Conservation (phyloP, 768 basidiomycete species). For the Mycena venus region DNA sequence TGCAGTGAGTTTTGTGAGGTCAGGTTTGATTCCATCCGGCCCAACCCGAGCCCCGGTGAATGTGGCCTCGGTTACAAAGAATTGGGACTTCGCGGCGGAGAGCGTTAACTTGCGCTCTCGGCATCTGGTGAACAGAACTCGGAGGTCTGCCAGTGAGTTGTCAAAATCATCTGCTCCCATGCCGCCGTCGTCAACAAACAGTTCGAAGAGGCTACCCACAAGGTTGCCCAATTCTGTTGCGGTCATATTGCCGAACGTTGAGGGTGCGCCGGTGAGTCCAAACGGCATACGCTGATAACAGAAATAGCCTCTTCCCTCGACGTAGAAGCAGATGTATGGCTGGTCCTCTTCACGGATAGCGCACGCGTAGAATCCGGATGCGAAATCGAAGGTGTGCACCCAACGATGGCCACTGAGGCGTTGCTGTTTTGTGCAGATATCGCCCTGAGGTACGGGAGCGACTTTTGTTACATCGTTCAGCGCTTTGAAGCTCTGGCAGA, state of each 20-base stretch:
- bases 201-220: slow-evolving; percentile 24
- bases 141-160: neutral
- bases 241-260: slow-evolving; percentile 48
- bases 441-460: slow-evolving; percentile 49
- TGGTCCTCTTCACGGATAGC: slow-evolving; percentile 34
- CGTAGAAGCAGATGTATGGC: slow-evolving; percentile 52
- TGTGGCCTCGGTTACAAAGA: slow-evolving; percentile 49
- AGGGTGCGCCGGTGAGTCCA: slow-evolving; percentile 54
- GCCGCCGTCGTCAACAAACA: slow-evolving; percentile 30
- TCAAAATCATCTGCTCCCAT: slow-evolving; percentile 26
- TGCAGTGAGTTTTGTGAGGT: slow-evolving; percentile 52
- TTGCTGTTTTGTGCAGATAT: slow-evolving; percentile 55
- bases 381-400: slow-evolving; percentile 51
- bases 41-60: slow-evolving; percentile 52
- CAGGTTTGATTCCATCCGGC: slow-evolving; percentile 47
- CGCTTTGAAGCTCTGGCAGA: slow-evolving; percentile 55
- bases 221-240: slow-evolving; percentile 42
- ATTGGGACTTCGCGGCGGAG: slow-evolving; percentile 30
- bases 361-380: slow-evolving; percentile 51
- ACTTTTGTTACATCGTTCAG: slow-evolving; percentile 50
- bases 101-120: slow-evolving; percentile 29
- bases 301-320: slow-evolving; percentile 53
- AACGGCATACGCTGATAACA: slow-evolving; percentile 53
- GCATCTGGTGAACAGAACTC: slow-evolving; percentile 30
- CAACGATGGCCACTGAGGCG: slow-evolving; percentile 50